phyloP scores from a whole-genome alignment of 2,329 filamentous ascomycete genomes.

The Penicillium brevicompactum region DNA sequence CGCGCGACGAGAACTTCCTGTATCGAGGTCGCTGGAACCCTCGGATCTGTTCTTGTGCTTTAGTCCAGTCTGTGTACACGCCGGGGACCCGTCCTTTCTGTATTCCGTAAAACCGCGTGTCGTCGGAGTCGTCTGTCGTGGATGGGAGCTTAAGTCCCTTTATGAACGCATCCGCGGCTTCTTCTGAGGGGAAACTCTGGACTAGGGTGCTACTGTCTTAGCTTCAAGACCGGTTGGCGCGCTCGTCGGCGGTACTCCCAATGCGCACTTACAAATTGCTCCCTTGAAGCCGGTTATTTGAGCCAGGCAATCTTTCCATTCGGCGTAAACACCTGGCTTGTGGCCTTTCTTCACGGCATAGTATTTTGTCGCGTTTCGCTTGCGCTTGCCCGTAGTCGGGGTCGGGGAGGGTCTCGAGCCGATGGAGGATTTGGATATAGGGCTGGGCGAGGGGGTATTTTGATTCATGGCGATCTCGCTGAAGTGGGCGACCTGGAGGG shows the following conservation, averaged over 20 bases:
- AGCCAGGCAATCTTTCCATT: conserved; percentile 63
- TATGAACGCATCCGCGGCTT: conserved; percentile 79
- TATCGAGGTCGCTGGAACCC: conserved; percentile 70
- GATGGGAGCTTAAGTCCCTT: conserved; percentile 58
- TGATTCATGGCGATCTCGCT: conserved; percentile 27
- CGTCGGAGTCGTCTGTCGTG: conserved; percentile 36
- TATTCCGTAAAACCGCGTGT: conserved; percentile 62
- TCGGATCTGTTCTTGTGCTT: conserved; percentile 71
- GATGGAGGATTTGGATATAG: conserved; percentile 31
- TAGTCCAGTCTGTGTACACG: conserved; percentile 68
- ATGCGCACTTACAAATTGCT: conserved; percentile 63
- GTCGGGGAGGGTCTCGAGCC: conserved; percentile 27
- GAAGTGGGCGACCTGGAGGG: background rate
- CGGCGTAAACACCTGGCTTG: conserved; percentile 64
- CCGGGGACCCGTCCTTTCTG: conserved; percentile 60
- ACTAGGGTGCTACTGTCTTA: conserved; percentile 52
- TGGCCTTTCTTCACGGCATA: conserved; percentile 66
- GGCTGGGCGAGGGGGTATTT: conserved; percentile 40
- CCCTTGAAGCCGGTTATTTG: conserved; percentile 66
- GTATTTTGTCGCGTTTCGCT: conserved; percentile 58
- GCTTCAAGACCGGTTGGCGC: background rate
- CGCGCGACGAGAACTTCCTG: conserved; percentile 67
- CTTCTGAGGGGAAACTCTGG: conserved; percentile 73
- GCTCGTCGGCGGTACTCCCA: background rate
- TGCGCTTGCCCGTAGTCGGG: conserved; percentile 57